phyloP scores from a whole-genome alignment of 352 stramenopile genomes.

The Phytophthora europaea region DNA sequence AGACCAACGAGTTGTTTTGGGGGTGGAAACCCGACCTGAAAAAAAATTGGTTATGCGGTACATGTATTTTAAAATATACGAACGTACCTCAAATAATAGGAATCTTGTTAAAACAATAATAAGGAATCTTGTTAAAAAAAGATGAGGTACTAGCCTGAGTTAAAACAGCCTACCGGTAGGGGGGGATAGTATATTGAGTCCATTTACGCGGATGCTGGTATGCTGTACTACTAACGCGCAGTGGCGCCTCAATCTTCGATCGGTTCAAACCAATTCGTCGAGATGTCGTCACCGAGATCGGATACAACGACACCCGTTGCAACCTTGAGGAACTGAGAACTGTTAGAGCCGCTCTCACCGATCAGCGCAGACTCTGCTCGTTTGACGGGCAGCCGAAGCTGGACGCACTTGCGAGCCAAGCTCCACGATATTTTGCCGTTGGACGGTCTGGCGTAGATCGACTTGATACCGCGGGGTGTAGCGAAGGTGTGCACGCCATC shows the following conservation, averaged over 20 bases:
- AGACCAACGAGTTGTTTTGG: neutral
- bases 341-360: neutral
- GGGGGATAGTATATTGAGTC: neutral
- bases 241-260: no score
- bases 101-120: no score
- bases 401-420: neutral
- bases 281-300: neutral
- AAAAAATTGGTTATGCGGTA: no score
- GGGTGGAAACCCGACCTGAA: no score
- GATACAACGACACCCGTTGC: neutral
- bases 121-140: no score
- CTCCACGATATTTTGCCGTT: neutral
- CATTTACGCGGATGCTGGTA: no score
- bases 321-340: neutral
- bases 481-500: conserved; percentile 1
- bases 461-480: neutral
- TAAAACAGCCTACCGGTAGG: no score
- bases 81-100: no score
- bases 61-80: no score
- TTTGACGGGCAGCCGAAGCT: neutral
- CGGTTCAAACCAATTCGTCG: neutral
- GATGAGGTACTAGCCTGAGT: no score
- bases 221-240: no score
- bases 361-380: neutral
- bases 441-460: conserved; percentile 4